Base-by-base conservation (phyloP, 108 stramenopile species). In the Cylindrotheca closterium region DNA sequence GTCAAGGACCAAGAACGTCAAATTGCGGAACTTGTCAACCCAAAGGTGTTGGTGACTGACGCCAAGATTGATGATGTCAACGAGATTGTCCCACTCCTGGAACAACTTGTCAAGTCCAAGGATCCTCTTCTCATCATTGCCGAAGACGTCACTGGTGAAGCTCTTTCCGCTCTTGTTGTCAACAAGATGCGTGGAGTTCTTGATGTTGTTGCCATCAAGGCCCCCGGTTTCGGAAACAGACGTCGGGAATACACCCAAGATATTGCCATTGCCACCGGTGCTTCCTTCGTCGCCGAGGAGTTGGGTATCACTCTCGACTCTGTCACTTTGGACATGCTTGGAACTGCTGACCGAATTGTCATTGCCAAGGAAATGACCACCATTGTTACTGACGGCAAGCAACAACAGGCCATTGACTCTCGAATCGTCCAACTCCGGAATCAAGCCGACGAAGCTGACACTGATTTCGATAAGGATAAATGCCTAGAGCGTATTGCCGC, bases 101-200 rank as follows among this genome's bases (percentile, higher is more conserved):
- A 98, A 85, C 87, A 87, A 65, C 78, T 98, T 58, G 96, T 96
- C 66, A 96, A 96, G 79, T 75, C 93, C 42, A 98, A 96, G 87
- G 95, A 96, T 64, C 95, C 95, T 10, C 74, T 98, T 50, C 86
- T 97, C 56, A 93, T 98, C 58, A 81, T 96, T 27, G 96, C 97
- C 51, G 97, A 98, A 70, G 97, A 98, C 81, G 95, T 98, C 32
- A 86, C 94, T 23, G 97, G 98, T 4, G 98, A 98, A 68, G 98
- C 98, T 34, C 82, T 98, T 22, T 93, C 92, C 42, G 96, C 96
- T 23, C 80, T 98, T 18, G 98, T 98, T 45, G 98, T 98, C 55
- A 98, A 98, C 95, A 98, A 98, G 70, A 95, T 98, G 94, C 79
- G 98, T 28, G 98, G 96, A 34, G 96, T 97, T 28, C 82, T 98